Evolutionary conservation across 2,329 filamentous ascomycete species (phyloP), one percentile per base, ranked within the genome.

Genomic region (Colletotrichum sp.): DNA sequence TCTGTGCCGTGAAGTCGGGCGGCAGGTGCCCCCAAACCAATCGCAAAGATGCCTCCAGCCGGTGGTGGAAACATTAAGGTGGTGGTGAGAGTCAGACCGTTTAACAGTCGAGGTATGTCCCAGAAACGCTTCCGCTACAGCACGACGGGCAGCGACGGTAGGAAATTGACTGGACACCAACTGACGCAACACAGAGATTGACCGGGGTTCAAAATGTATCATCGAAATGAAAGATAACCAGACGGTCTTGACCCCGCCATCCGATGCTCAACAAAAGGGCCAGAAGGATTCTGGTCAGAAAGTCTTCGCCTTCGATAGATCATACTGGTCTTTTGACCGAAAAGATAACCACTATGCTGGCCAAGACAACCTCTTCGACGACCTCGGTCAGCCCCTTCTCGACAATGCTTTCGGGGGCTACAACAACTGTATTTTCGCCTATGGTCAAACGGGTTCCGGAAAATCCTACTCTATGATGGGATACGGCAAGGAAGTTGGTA

Each of bases 391-490:
- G 79, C 97, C 97, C 69, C 90, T 99, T 74, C 90, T 99, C 79
- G 96, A 99, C 87, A 99, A 99, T 91, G 97, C 97, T 21, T 99
- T 99, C 83, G 92, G 96, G 81, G 97, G 97, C 59, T 99, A 98
- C 88, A 98, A 99, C 89, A 99, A 98, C 85, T 99, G 97, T 89
- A 99, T 99, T 82, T 99, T 99, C 83, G 97, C 97, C 16, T 99
- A 99, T 83, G 97, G 97, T 21, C 97, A 99, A 87, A 99, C 97
- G 3, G 97, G 97, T 79, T 98, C 97, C 1, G 97, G 97, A 85
- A 99, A 99, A 87, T 98, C 96, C 18, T 99, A 99, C 85, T 98
- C 96, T 36, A 99, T 99, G 96, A 99, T 99, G 97, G 97, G 97
- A 64, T 99, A 98, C 86, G 97, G 97, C 69, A 94, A 96, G 81